A percentile compares a stretch with the other conserved stretches of the same genome.
Evolutionary conservation across 75 land plant species (phyloP).

Genomic region (Sequoia sempervirens): DNA sequence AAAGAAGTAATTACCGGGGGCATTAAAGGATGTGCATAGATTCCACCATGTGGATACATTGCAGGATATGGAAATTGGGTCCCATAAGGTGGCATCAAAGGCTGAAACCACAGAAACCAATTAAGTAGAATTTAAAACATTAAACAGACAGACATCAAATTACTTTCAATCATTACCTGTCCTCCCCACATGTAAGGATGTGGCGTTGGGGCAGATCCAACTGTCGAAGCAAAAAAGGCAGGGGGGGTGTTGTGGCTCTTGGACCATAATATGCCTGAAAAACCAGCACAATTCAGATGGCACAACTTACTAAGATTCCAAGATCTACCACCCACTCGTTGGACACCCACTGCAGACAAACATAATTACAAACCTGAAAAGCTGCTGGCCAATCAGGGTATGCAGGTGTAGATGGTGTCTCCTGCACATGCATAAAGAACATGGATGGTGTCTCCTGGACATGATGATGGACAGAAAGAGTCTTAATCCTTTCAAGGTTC

Average conservation of each 20-base stretch:
- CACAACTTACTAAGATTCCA: neutral
- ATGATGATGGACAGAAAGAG: neutral
- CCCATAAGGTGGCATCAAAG: slow-evolving; percentile 77
- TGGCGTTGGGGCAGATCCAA: slow-evolving; percentile 48
- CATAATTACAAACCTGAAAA: slow-evolving; percentile 46
- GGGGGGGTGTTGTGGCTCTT: slow-evolving; percentile 51
- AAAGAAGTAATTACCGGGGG: slow-evolving; percentile 22
- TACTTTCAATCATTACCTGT: slow-evolving; percentile 27
- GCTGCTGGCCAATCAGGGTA: slow-evolving; percentile 76
- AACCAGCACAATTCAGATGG: neutral
- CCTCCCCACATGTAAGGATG: slow-evolving; percentile 77
- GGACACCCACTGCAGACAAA: neutral
- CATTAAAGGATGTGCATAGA: slow-evolving; percentile 73
- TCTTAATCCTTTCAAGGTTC: neutral
- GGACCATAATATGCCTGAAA: slow-evolving; percentile 57
- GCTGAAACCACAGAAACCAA: slow-evolving; percentile 28
- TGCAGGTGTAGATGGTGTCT: slow-evolving; percentile 30
- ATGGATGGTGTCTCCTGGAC: slow-evolving; percentile 45
- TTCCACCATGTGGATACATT: slow-evolving; percentile 75
- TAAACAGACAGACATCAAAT: neutral
- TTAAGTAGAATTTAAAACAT: neutral
- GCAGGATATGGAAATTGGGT: slow-evolving; percentile 81
- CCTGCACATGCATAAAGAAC: too few relatives aligned
- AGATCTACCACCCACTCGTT: neutral
- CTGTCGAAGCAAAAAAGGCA: slow-evolving; percentile 41